Base-by-base conservation (phyloP, 495 filamentous ascomycete genomes). In the Podospora appendiculata region DNA sequence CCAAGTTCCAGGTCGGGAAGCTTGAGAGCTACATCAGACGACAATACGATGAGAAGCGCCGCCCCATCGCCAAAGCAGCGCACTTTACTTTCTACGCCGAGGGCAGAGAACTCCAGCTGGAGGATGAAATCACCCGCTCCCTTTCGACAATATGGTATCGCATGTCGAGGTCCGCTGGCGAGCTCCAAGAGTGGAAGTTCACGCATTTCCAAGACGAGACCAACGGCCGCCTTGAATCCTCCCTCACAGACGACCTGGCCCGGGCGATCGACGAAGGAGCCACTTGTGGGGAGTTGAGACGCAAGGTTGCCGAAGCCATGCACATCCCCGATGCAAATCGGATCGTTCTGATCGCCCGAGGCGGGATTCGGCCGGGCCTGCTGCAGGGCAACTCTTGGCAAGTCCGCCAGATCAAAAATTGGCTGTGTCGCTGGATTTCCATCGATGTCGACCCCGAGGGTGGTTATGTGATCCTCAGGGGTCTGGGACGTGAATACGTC, bases 321-420 rank as follows among this genome's bases (percentile, higher is more conserved):
- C 25, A 32, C 4, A 45, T 67, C 25, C 18, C 36, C 1, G 61
- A 64, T 47, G 18, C 53, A 8, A 56, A 68, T 36, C 53, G 69
- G 14, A 48, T 71, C n/a, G 45, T 63, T 0, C 48, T 73, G 9
- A 48, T 56, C 32, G 62, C 64, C 2, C 39, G 53, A 13, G 69
- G 59, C 1, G 68, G 70, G 3, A 54, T 65, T n/a, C 54, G 58
- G n/a, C 52, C 52, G 11, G 58, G 65, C 5, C 39, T 53, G 3
- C 34, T 73, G 8, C 54, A 69, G 34, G 70, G 70, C 12, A 59
- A 64, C 19, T 48, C 46, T 42, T 72, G 70, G 70, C 58, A 62
- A 41, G 51, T 57, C 8, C 51, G 53, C 9, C 57, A 65, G 36
- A 48, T 68, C 41, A 57, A 52, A 41, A 43, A 47, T 12, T 73